Percentiles rank a stretch among this genome's conserved stretches.
Conservation (phyloP, 2,329 filamentous ascomycete genomes). For the Metarhizium guizhouense region DNA sequence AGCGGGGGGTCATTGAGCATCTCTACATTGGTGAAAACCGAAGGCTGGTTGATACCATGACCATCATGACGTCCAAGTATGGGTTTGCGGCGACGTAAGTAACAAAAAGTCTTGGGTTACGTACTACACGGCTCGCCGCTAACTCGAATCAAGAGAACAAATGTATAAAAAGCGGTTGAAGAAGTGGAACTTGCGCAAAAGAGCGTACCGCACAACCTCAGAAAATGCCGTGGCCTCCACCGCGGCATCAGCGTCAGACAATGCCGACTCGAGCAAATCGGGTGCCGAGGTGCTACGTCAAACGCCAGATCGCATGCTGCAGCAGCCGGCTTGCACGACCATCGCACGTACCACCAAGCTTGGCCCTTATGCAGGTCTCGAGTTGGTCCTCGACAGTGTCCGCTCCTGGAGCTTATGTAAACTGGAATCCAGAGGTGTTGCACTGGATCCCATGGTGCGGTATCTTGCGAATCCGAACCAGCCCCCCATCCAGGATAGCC, state of each 20-base stretch:
- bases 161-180: constrained; percentile 31
- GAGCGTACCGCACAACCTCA: constrained; percentile 21
- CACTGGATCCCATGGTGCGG: constrained; percentile 25
- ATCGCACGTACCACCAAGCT: constrained; percentile 15
- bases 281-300: constrained; percentile 1
- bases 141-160: constrained; percentile 20
- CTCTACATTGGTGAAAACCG: constrained; percentile 26
- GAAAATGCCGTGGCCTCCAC: constrained; percentile 3
- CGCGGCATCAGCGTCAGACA: neutral
- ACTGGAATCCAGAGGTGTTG: constrained; percentile 17
- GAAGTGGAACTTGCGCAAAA: constrained; percentile 29
- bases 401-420: constrained; percentile 26
- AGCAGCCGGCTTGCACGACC: constrained; percentile 8
- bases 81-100: constrained; percentile 30
- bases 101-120: neutral
- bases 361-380: constrained; percentile 19
- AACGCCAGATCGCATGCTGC: neutral
- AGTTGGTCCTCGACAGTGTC: constrained; percentile 24
- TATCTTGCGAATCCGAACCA: constrained; percentile 25
- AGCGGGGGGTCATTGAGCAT: constrained; percentile 21
- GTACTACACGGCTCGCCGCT: neutral
- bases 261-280: neutral
- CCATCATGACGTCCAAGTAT: constrained; percentile 23
- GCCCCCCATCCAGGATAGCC: constrained; percentile 28
- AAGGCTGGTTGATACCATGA: constrained; percentile 27